Base-by-base conservation (phyloP, 2,329 filamentous ascomycete genomes). In the Venturia aucupariae region DNA sequence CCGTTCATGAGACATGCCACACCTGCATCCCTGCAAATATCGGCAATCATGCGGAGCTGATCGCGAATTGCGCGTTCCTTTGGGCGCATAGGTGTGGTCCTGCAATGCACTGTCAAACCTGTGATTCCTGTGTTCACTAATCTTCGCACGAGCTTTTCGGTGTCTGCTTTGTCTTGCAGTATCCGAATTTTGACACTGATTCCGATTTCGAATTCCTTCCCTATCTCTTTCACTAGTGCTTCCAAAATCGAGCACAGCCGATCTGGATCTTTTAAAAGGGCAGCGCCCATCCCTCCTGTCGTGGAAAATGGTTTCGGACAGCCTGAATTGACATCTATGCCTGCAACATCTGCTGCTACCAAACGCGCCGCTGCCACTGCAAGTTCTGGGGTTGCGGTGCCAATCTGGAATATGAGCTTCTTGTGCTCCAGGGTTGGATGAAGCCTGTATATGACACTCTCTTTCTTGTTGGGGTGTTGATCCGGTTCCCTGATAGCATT, bases 271-370 rank as follows among this genome's bases (percentile, higher is more conserved):
- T 85, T 85, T 19, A 99, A 83, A 24, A 99, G 82, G 1, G 92
- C 93, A 0, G 94, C 94, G 60, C 94, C 94, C 94, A 99, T 99
- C 60, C 94, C 94, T 66, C 92, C 92, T 67, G 84, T 84, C 2
- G 93, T 96, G 72, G 90, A 96, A 76, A 99, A 99, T 0, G 93
- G 90, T 76, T 99, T 99, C 0, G 94, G 94, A 73, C 94, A 99
- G n/a, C 94, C 94, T 0, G 94, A 92, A 75, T 99, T 99, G 67
- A 99, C 89, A 74, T 97, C 94, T 70, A 99, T 97, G 66, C 94
- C 94, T 0, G 88, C 87, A 3, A 99, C 94, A 75, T 97, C 91
- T 15, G 79, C 83, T 0, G 92, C 94, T 24, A 99, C 88, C 19
- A 97, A 78, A 63, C 86, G 86, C 2, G 93, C 92, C 0, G 93